A percentile compares a stretch with the other conserved stretches of the same genome.
Evolutionary conservation across 352 stramenopile species (phyloP).

Genomic region (Globisporangium emineosum): DNA sequence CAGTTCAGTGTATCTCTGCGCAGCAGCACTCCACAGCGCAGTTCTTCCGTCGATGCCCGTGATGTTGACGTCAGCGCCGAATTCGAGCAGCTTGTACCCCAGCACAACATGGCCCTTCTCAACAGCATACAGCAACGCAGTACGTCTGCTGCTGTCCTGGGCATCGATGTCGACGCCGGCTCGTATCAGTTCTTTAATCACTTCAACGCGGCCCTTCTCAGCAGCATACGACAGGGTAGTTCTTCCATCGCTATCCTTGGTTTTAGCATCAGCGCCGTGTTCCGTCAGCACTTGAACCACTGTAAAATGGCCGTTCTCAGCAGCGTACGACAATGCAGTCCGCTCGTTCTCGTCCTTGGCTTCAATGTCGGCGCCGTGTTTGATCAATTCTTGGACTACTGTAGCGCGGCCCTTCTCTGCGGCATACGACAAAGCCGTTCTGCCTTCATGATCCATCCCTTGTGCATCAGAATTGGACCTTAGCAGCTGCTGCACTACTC

Average conservation of each 20-base stretch:
- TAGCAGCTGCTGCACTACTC: neutral
- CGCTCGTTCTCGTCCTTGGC: neutral
- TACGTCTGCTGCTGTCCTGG: neutral
- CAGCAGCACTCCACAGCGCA: neutral
- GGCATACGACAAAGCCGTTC: neutral
- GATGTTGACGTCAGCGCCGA: neutral
- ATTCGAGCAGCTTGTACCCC: neutral
- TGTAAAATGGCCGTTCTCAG: neutral
- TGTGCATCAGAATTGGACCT: neutral
- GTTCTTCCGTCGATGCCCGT: neutral
- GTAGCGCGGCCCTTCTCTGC: neutral
- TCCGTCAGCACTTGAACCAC: neutral
- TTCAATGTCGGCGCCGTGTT: neutral
- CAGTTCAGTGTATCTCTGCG: neutral
- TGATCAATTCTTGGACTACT: conserved; percentile 2
- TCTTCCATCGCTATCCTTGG: neutral
- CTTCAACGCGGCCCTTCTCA: neutral
- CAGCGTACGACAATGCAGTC: neutral
- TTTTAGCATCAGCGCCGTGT: neutral
- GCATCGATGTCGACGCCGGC: neutral
- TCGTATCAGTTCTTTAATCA: neutral
- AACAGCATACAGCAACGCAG: neutral
- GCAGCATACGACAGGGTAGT: neutral
- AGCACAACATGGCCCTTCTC: neutral
- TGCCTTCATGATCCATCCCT: neutral